Evolutionary conservation across 129 eudicot genomes (phyloP).

Genomic region (Dittrichia graveolens): DNA sequence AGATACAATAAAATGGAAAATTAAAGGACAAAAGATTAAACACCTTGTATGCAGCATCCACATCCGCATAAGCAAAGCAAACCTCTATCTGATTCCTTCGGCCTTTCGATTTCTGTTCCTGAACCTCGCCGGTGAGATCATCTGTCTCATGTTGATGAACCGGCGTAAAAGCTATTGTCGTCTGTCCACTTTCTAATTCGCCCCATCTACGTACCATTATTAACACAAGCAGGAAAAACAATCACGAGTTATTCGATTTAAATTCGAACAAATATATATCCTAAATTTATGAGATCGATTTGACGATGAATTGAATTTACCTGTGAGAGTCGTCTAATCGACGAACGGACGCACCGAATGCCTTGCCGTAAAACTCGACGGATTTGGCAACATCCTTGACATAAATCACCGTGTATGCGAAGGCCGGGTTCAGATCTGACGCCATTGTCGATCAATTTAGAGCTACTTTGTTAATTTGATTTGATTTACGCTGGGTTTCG

Average conservation of each 20-base stretch:
- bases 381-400: constrained; percentile 92
- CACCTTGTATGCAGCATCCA: constrained; percentile 90
- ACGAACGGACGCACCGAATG: constrained; percentile 79
- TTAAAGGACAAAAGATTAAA: not conserved
- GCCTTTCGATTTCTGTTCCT: constrained; percentile 32
- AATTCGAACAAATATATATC: not conserved
- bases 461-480: not conserved
- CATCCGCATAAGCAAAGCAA: constrained; percentile 79
- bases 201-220: constrained; percentile 74
- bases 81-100: constrained; percentile 67
- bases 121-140: constrained; percentile 69
- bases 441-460: constrained; percentile 37
- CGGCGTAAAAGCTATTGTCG: constrained; percentile 93
- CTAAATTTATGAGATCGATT: not conserved
- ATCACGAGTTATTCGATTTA: not conserved
- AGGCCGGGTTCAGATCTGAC: constrained; percentile 50
- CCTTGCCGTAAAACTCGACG: constrained; percentile 74
- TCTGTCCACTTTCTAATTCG: constrained; percentile 79
- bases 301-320: constrained; percentile 11
- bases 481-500: not conserved
- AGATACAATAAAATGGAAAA: not conserved
- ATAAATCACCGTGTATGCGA: constrained; percentile 82
- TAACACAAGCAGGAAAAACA: not conserved
- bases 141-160: constrained; percentile 88
- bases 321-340: constrained; percentile 67